Evolutionary conservation across 2,329 filamentous ascomycete species (phyloP), one percentile per base, ranked within the genome.

Genomic region (Hypoxylon sp.): DNA sequence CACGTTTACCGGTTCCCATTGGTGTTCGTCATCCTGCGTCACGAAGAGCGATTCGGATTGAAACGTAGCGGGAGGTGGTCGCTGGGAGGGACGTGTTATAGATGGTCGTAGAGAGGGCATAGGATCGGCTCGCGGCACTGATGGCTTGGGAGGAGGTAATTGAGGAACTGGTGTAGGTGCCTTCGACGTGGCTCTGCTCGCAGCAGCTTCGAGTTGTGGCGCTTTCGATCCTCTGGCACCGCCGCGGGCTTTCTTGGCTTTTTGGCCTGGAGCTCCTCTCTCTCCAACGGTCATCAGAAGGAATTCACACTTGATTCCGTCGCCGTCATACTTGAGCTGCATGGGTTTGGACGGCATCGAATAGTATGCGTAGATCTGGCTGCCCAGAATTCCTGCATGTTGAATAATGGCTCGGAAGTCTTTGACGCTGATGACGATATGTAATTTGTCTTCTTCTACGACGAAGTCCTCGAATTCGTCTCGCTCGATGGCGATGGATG

Each of bases 271-370:
- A 34, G 76, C 78, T 19, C 72, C 76, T 50, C 78, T 76, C 59
- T 91, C 88, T 9, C 89, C 89, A 6, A 88, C 84, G 1, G 89
- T 93, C 88, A 91, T 92, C 53, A 93, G 79, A 31, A 91, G 87
- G 62, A 91, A 92, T 59, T 92, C 87, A 69, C 86, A 90, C 26
- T 82, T 73, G 21, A 92, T 77, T 23, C 86, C 88, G 50, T 87
- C 84, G 30, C 81, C 79, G 16, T 80, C 78, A 64, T 93, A 93
- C 32, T 78, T 82, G 51, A 93, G 79, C 63, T 90, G 87, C 66
- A 93, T 80, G 1, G 89, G 89, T 11, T 82, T 81, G 11, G 83
- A 82, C 3, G 89, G 88, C 17, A 81, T 75, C 2, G 89, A 91
- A 70, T 91, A 92, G 43, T 78, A 77, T 8, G 88, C 87, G 11